These are phyloP conservation scores for Stemphylium beticola DNA, from an alignment of 2,329 filamentous ascomycete species.

Conservation along the genomic window DNA sequence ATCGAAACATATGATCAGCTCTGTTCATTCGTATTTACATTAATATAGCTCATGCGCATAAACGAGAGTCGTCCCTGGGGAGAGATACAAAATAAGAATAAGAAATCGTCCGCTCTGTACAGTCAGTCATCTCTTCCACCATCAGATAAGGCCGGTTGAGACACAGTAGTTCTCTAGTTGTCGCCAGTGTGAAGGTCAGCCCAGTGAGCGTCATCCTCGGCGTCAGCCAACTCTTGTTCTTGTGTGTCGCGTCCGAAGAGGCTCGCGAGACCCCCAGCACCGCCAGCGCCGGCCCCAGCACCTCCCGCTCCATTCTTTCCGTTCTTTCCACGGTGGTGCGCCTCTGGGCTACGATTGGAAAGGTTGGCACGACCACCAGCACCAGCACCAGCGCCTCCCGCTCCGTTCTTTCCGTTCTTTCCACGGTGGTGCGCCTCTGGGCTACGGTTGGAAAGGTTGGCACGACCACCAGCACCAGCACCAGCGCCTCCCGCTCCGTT, in stretches of 20 bases:
- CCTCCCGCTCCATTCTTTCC: background rate
- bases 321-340: conserved; percentile 27
- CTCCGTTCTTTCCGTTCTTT: background rate
- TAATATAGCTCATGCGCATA: background rate
- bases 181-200: conserved; percentile 12
- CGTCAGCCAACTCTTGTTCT: conserved; percentile 6
- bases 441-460: background rate
- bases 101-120: background rate
- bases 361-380: background rate
- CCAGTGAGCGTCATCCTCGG: conserved; percentile 15
- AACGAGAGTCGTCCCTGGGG: background rate
- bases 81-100: too few species aligned
- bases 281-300: background rate
- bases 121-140: background rate
- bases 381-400: too few species aligned
- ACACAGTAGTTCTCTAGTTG: too few species aligned
- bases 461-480: background rate
- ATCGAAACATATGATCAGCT: too few species aligned
- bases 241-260: background rate
- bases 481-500: background rate
- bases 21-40: background rate
- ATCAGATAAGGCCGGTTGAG: too few species aligned
- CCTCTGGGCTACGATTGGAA: background rate
- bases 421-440: conserved; percentile 9
- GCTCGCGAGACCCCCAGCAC: too few species aligned